phyloP scores from a whole-genome alignment of 306 rosid genomes.

The Arachis stenosperma region DNA sequence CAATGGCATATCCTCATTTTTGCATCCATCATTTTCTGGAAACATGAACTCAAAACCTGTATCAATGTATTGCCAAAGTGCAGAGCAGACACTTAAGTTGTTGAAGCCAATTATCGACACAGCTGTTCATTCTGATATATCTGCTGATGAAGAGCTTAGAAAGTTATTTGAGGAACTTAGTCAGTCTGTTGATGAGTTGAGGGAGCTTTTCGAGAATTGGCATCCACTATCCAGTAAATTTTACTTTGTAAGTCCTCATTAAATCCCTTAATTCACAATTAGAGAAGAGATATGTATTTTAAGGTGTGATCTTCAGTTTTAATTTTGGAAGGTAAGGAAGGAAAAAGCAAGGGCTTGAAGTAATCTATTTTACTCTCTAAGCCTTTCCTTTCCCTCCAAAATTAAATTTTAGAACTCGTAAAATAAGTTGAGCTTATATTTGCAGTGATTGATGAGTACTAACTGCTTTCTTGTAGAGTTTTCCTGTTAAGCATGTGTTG shows the following conservation, averaged over 20 bases:
- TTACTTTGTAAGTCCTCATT: conserved; percentile 66
- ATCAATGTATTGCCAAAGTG: conserved; percentile 57
- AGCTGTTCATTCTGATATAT: conserved; percentile 55
- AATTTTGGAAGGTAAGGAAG: too few species aligned
- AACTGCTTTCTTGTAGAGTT: not conserved
- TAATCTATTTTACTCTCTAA: too few species aligned
- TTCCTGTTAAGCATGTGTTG: conserved; percentile 24
- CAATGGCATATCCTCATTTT: conserved; percentile 64
- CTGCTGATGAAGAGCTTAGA: conserved; percentile 55
- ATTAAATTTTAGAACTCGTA: not conserved
- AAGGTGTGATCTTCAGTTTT: not conserved
- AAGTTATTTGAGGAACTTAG: conserved; percentile 61
- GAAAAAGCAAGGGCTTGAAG: too few species aligned
- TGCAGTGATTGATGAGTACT: conserved; percentile 4
- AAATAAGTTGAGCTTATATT: not conserved
- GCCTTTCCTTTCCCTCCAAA: too few species aligned
- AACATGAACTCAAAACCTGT: conserved; percentile 58
- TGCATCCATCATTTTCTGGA: conserved; percentile 53
- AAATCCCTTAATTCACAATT: conserved; percentile 6
- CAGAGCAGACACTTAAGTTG: conserved; percentile 65
- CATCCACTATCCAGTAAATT: conserved; percentile 76
- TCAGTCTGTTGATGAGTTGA: conserved; percentile 62
- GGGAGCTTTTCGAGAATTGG: conserved; percentile 64
- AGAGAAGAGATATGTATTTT: conserved; percentile 1
- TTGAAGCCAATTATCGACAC: conserved; percentile 69